phyloP scores from a whole-genome alignment of 352 stramenopile species.

The Pythium rhizo-oryzae region DNA sequence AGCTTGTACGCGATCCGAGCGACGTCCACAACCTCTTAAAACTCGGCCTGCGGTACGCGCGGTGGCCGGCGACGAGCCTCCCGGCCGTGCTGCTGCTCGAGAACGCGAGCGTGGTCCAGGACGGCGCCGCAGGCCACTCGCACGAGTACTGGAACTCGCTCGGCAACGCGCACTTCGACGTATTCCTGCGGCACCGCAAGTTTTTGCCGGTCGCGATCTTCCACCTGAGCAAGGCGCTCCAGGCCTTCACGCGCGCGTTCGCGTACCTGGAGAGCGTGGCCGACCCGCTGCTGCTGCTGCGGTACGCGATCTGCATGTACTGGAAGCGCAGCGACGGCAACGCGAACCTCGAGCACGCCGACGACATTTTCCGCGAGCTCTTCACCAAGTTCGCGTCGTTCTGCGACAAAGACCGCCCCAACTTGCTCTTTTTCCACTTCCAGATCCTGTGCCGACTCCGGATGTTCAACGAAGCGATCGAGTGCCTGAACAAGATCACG shows the following conservation, averaged over 20 bases:
- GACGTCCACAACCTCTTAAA: slow-evolving; percentile 54
- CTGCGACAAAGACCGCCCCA: slow-evolving; percentile 59
- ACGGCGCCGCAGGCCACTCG: slow-evolving; percentile 34
- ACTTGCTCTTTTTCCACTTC: slow-evolving; percentile 65
- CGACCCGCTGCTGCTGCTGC: slow-evolving; percentile 59
- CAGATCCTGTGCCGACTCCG: slow-evolving; percentile 59
- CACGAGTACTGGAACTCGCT: slow-evolving; percentile 76
- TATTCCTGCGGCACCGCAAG: slow-evolving; percentile 68
- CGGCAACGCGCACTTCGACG: slow-evolving; percentile 61
- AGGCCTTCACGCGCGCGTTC: slow-evolving; percentile 62
- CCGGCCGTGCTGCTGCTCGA: slow-evolving; percentile 60
- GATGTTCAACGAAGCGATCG: slow-evolving; percentile 53
- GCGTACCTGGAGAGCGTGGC: slow-evolving; percentile 65
- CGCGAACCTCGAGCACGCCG: slow-evolving; percentile 50
- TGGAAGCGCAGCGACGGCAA: slow-evolving; percentile 46
- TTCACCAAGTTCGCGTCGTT: slow-evolving; percentile 61
- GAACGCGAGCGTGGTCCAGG: slow-evolving; percentile 46
- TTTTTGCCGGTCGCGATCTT: slow-evolving; percentile 56
- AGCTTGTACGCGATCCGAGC: slow-evolving; percentile 45
- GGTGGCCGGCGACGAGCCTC: slow-evolving; percentile 53
- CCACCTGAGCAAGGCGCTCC: slow-evolving; percentile 51
- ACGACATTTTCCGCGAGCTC: slow-evolving; percentile 61
- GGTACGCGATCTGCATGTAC: slow-evolving; percentile 66
- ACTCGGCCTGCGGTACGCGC: slow-evolving; percentile 62
- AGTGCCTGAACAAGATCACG: slow-evolving; percentile 52